Evolutionary conservation across 345 rosid genomes (phyloP).

Genomic region (Syzygium aromaticum): DNA sequence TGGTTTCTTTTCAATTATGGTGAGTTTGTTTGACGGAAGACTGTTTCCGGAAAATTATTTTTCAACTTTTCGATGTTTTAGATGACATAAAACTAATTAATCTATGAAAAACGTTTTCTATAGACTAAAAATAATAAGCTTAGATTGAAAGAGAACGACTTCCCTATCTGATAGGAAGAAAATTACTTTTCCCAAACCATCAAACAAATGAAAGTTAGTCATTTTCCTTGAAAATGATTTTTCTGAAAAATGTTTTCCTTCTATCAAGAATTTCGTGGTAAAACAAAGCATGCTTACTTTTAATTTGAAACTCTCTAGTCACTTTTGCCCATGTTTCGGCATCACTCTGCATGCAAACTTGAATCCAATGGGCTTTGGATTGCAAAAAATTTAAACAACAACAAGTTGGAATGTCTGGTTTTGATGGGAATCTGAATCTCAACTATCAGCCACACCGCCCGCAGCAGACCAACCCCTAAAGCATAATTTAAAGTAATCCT

Average conservation of each 20-base stretch:
- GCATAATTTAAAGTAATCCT: no score
- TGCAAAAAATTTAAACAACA: neutral
- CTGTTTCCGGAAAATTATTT: neutral
- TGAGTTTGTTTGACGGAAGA: fast-evolving
- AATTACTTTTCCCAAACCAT: neutral
- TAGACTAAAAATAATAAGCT: neutral
- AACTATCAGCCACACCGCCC: no score
- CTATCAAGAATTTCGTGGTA: fast-evolving
- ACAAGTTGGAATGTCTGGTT: no score
- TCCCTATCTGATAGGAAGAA: neutral
- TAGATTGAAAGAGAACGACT: neutral
- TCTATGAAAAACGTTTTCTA: fast-evolving
- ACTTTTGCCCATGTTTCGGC: neutral
- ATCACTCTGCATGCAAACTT: neutral
- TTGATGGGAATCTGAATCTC: no score
- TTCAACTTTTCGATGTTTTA: neutral
- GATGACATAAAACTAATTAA: neutral
- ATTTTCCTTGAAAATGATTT: neutral
- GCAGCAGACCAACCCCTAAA: no score
- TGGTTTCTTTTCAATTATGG: neutral
- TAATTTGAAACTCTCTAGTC: neutral
- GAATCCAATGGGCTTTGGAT: neutral
- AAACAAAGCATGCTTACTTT: neutral
- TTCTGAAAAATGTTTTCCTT: fast-evolving
- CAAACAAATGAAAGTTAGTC: neutral